Conservation (phyloP, 2,329 filamentous ascomycete genomes). For the Amauroascus niger region DNA sequence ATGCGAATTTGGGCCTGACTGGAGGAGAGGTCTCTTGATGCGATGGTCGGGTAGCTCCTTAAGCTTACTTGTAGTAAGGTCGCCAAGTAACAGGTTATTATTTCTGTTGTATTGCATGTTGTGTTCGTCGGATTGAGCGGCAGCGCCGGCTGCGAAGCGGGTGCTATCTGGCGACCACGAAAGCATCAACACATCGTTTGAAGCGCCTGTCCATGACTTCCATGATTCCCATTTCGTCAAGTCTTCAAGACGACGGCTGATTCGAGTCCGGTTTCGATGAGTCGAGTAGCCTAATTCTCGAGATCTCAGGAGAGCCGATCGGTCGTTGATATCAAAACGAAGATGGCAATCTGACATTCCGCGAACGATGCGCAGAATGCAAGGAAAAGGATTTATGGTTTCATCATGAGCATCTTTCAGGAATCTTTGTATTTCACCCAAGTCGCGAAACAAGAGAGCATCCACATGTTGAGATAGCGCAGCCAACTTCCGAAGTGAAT, state of each 20-base stretch:
- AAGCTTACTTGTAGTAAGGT: slow-evolving; percentile 34
- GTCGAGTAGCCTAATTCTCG: slow-evolving; percentile 25
- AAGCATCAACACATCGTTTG: slow-evolving; percentile 48
- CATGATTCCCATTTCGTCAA: slow-evolving; percentile 32
- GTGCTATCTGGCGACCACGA: slow-evolving; percentile 49
- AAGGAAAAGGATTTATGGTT: slow-evolving; percentile 17
- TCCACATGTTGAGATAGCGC: neutral
- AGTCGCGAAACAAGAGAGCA: slow-evolving; percentile 17
- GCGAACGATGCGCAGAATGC: slow-evolving; percentile 6
- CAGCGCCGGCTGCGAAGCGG: slow-evolving; percentile 48
- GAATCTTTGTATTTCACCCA: slow-evolving; percentile 20
- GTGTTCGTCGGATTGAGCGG: slow-evolving; percentile 45
- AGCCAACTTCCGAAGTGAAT: slow-evolving; percentile 12
- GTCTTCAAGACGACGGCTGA: slow-evolving; percentile 24
- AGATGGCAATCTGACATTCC: slow-evolving; percentile 2
- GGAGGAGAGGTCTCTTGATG: slow-evolving; percentile 33
- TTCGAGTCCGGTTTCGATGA: slow-evolving; percentile 15
- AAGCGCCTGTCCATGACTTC: slow-evolving; percentile 48
- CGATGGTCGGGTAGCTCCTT: slow-evolving; percentile 48
- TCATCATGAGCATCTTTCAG: slow-evolving; percentile 20
- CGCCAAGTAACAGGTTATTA: slow-evolving; percentile 49
- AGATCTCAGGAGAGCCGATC: slow-evolving; percentile 20
- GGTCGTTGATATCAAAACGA: neutral
- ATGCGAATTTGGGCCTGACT: slow-evolving; percentile 34
- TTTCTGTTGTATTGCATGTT: slow-evolving; percentile 53